Evolutionary conservation across 2,329 filamentous ascomycete genomes (phyloP), one percentile per base, ranked within the genome.

Genomic region (Cadophora sp.): DNA sequence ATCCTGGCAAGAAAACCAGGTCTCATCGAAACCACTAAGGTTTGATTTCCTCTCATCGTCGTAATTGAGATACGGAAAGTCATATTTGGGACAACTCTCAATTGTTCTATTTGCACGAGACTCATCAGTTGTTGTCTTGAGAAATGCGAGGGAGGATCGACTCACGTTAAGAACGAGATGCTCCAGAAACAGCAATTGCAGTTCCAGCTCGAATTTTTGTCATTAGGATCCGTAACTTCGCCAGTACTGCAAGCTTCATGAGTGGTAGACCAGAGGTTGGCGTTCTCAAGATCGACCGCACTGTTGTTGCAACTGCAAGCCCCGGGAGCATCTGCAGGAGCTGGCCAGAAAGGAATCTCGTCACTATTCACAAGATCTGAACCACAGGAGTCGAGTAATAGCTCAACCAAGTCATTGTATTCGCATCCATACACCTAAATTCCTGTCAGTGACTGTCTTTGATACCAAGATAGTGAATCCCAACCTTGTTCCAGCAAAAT

Each of bases 401-500:
- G 24, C 26, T 29, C 26, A 1, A 31, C 50, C 12, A 53, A 19
- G 50, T 53, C 50, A 8, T 53, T 53, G 14, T 53, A 53, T 8
- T 53, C 50, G 14, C 50, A 53, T 19, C 50, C 50, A 19, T 53
- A 53, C 4, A 53, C 50, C 50, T 53, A 29, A 1, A 29, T n/a
- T 2, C 12, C 19, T 14, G 22, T 27, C 19, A 53, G 50, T 31
- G 26, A 16, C 11, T 27, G 2, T 27, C 12, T 27, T 53, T 29
- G 6, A 53, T 11, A 7, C 9, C 12, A 16, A 19, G 14, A 5
- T 5, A 14, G 14, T 9, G 14, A 29, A 8, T 0, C 19, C 50
- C 0, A 29, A 53, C 50, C 50, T 53, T 53, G 50, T 53, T 53
- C 50, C 50, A 53, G 50, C 50, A 53, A 16, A 53, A 29, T 29